Evolutionary conservation across 371 early-diverging fungal species (phyloP).

Genomic region (Mortierella sp.): DNA sequence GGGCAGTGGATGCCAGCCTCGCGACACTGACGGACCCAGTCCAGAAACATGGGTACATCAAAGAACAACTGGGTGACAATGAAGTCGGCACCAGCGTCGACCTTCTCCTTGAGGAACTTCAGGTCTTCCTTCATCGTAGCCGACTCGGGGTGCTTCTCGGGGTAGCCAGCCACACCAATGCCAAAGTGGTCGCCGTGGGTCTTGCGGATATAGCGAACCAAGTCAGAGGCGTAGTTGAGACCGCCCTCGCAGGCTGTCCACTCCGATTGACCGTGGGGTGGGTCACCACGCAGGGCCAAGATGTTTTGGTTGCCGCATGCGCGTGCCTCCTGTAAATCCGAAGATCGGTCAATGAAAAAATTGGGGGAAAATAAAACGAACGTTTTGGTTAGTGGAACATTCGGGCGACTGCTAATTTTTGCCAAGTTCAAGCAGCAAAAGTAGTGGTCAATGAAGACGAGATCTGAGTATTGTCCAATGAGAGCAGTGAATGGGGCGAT

Average conservation of each 20-base stretch:
- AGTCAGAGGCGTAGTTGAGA: conserved; percentile 86
- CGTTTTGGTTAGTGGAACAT: background rate
- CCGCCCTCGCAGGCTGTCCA: conserved; percentile 88
- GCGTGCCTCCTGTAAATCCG: conserved; percentile 80
- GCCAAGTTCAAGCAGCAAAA: background rate
- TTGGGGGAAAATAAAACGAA: conserved; percentile 1
- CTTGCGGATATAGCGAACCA: conserved; percentile 90
- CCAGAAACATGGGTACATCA: conserved; percentile 87
- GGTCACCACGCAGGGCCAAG: conserved; percentile 95
- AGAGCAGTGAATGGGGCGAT: conserved; percentile 1
- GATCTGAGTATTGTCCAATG: conserved; percentile 2
- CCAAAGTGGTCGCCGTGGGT: conserved; percentile 96
- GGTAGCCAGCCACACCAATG: conserved; percentile 96
- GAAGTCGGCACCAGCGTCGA: conserved; percentile 93
- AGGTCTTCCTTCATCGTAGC: conserved; percentile 83
- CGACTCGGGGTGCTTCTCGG: conserved; percentile 91
- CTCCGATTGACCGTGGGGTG: conserved; percentile 86
- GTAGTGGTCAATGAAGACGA: background rate
- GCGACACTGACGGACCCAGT: conserved; percentile 84
- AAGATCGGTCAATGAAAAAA: background rate
- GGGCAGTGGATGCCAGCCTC: conserved; percentile 87
- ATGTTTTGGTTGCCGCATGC: conserved; percentile 96
- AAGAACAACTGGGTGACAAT: conserved; percentile 96
- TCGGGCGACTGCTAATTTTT: conserved; percentile 10
- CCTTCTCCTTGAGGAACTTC: conserved; percentile 85